Evolutionary conservation across 768 basidiomycete genomes (phyloP).

Genomic region (Trametes maxima): DNA sequence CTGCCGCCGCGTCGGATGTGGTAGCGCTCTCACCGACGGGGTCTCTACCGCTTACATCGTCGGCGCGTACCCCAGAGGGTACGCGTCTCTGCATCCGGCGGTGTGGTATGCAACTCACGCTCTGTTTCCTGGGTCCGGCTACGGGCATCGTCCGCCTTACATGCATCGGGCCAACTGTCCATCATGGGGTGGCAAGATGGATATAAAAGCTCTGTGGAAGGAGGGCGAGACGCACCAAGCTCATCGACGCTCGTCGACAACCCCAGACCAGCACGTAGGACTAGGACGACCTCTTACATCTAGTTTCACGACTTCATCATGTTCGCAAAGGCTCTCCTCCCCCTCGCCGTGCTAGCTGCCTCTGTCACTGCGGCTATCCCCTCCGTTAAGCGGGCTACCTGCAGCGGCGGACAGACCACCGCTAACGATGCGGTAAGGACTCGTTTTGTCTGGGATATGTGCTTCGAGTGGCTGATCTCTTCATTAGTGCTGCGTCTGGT

Average conservation of each 20-base stretch:
- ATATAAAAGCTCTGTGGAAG: constrained; percentile 3
- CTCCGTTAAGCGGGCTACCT: constrained; percentile 14
- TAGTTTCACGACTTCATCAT: not conserved
- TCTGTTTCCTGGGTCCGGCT: not conserved
- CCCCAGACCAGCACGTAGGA: not conserved
- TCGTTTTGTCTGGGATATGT: not conserved
- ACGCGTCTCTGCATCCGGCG: constrained; percentile 2
- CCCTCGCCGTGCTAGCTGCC: constrained; percentile 11
- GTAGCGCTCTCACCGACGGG: not conserved
- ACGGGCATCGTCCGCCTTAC: constrained; percentile 7
- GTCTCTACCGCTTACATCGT: not conserved
- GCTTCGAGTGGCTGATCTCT: not conserved
- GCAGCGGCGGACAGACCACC: constrained; percentile 22
- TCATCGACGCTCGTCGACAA: not conserved
- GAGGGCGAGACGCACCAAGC: not conserved
- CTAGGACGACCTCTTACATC: not conserved
- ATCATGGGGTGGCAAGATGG: not conserved
- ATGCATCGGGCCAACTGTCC: not conserved
- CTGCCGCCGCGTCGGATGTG: not conserved
- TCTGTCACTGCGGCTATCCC: constrained; percentile 14
- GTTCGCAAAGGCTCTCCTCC: constrained; percentile 16
- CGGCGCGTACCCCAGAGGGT: not conserved
- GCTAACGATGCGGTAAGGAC: constrained; percentile 18
- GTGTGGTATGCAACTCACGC: constrained; percentile 3
- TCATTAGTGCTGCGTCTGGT: constrained; percentile 20